phyloP scores from a whole-genome alignment of 164 flowering plant species.

The Umbellularia californica region DNA sequence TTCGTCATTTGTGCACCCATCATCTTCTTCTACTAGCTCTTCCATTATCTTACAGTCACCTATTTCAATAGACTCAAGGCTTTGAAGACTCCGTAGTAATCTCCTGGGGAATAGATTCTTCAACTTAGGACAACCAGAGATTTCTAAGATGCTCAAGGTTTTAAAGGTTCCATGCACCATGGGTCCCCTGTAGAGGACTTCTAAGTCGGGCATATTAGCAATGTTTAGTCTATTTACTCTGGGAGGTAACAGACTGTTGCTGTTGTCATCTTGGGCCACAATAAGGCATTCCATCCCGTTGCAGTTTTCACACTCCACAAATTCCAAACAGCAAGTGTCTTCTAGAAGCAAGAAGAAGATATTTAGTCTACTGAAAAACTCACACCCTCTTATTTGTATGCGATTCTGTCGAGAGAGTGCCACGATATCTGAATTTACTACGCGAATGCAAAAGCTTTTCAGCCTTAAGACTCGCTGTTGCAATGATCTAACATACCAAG shows the following conservation, averaged over 20 bases:
- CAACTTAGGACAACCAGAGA: background rate
- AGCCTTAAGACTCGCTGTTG: background rate
- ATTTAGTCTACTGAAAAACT: background rate
- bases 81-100: background rate
- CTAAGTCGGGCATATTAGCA: background rate
- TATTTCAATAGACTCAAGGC: constrained; percentile 5
- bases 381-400: background rate
- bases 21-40: background rate
- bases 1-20: background rate
- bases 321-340: background rate
- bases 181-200: background rate
- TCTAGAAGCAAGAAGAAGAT: constrained; percentile 2
- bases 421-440: background rate
- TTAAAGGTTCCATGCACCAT: background rate
- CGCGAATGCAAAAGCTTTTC: constrained; percentile 1
- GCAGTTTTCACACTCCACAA: background rate
- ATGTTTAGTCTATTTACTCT: background rate
- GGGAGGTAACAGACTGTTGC: background rate
- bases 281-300: constrained; percentile 1
- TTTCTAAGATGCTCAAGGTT: background rate
- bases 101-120: constrained; percentile 2
- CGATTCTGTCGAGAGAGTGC: background rate
- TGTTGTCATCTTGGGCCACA: background rate
- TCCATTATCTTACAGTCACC: background rate
- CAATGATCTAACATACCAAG: background rate